phyloP scores from a whole-genome alignment of 2,329 filamentous ascomycete species.

The Teratosphaeria gauchensis region DNA sequence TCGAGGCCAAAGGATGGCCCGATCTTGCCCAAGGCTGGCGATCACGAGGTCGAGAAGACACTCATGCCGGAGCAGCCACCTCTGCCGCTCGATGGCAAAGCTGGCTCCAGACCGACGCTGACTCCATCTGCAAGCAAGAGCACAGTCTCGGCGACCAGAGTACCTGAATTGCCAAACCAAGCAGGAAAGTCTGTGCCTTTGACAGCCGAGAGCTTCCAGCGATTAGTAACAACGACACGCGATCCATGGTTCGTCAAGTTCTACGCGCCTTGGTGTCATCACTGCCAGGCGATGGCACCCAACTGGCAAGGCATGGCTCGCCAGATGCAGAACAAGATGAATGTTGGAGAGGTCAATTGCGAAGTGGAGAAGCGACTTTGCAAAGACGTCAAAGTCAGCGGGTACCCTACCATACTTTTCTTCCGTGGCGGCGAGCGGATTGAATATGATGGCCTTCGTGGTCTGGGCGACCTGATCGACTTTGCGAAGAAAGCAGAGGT shows the following conservation, averaged over 20 bases:
- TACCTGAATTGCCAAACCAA: constrained; percentile 49
- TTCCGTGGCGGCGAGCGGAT: constrained; percentile 86
- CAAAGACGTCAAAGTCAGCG: constrained; percentile 72
- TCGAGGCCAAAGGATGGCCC: constrained; percentile 60
- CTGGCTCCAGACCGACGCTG: constrained; percentile 15
- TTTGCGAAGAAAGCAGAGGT: constrained; percentile 83
- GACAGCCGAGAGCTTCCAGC: constrained; percentile 77
- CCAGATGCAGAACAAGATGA: constrained; percentile 81
- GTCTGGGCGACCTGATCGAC: constrained; percentile 77
- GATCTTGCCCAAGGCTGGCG: constrained; percentile 63
- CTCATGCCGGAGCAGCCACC: constrained; percentile 8
- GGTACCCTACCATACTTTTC: constrained; percentile 84
- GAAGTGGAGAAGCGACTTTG: constrained; percentile 79
- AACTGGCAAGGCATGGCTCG: constrained; percentile 84
- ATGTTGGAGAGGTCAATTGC: constrained; percentile 94
- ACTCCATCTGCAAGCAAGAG: constrained; percentile 31
- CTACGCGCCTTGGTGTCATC: constrained; percentile 93
- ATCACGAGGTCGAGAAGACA: constrained; percentile 36
- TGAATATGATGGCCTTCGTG: constrained; percentile 86
- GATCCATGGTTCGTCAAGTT: constrained; percentile 99
- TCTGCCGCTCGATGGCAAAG: constrained; percentile 5
- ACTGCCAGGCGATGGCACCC: constrained; percentile 87
- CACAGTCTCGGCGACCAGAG: constrained; percentile 36
- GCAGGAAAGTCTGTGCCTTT: constrained; percentile 66
- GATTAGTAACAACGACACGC: constrained; percentile 71